Base-by-base conservation (phyloP, 768 basidiomycete species). In the Tremella fuciformis region DNA sequence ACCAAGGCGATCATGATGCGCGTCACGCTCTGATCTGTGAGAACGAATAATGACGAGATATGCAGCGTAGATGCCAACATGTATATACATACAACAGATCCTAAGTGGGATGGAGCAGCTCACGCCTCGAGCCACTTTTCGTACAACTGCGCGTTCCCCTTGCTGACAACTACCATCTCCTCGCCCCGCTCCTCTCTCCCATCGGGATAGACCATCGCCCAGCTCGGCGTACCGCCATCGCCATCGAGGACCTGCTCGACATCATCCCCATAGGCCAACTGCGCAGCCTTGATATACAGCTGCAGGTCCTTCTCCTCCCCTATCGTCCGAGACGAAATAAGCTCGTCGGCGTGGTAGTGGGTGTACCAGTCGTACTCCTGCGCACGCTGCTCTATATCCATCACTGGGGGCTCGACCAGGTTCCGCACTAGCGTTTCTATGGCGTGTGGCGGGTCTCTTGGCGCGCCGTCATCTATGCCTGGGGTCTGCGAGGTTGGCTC, bases 371-470 rank as follows among this genome's bases (percentile, higher is more conserved):
- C 66, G 54, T 67, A 69, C 34, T 73, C 71, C 19, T 66, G 60
- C 52, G 60, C 62, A 8, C 66, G 49, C 40, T 65, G 63, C 9
- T 67, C 64, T n/a, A 69, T 58, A 25, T 65, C 62, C 11, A 11
- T 11, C 4, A 34, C 11, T 8, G 63, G 57, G 9, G 71, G 67
- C 48, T 69, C 62, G 13, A 66, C 79, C 13, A 85, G 79, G 11
- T 82, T 79, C 40, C 70, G 78, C 13, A 86, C 86, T 25, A 89
- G 78, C 1, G 71, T 78, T 60, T 84, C 85, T 1, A 87, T 85
- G 2, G 86, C 83, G 55, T 77, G 76, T 11, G 59, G 48, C 29
- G 29, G 29, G 11, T 34, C 29, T 34, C 29, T 34, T 11, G 29
- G 29, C 29, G 29, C 29, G 11, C 29, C 29, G 11, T 34, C 29